Base-by-base conservation (phyloP, 2,329 filamentous ascomycete species). In the Chrysosphaeria jannelii region DNA sequence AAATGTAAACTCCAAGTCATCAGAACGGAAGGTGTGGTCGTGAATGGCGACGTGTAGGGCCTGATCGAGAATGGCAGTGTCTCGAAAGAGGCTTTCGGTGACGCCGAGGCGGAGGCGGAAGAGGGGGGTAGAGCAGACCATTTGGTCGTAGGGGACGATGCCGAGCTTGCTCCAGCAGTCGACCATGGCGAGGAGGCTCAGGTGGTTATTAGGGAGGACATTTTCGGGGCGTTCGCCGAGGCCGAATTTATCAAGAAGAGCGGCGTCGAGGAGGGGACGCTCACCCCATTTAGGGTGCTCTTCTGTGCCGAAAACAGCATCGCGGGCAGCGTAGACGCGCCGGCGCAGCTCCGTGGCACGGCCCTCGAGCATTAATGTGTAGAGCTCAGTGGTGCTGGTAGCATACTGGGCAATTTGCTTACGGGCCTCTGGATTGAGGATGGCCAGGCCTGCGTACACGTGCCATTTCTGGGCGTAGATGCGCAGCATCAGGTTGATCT, bases 381-480 rank as follows among this genome's bases (percentile, higher is more conserved):
- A 97, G 11, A 97, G 53, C 36, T 88, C 78, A 0, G 85, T 93
- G 11, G 90, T 81, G 20, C 69, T 79, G 36, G 70, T 56, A 7
- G 85, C 81, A 42, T 93, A 97, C 50, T 93, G 79, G 26, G 70
- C 61, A 37, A 97, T 93, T 46, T 97, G 85, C 42, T 70, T 58
- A 42, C 71, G 72, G 4, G 85, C 85, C 28, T 78, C 70, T 0
- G 85, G 85, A 42, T 97, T 97, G 28, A 97, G 58, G 38, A 97
- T 97, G 8, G 88, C 85, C 6, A 97, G 66, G 1, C 85, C 85
- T 11, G 85, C 85, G 43, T 97, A 97, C 27, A 97, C 85, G 49
- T 97, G 88, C 88, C 88, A 97, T 45, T 93, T 97, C 45, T 91
- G 89, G 29, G 70, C 68, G 50, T 93, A 97, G 47, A 97, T 93